These are phyloP conservation scores for Boletus insuetus DNA, from an alignment of 768 basidiomycete genomes.

Conservation along the genomic window DNA sequence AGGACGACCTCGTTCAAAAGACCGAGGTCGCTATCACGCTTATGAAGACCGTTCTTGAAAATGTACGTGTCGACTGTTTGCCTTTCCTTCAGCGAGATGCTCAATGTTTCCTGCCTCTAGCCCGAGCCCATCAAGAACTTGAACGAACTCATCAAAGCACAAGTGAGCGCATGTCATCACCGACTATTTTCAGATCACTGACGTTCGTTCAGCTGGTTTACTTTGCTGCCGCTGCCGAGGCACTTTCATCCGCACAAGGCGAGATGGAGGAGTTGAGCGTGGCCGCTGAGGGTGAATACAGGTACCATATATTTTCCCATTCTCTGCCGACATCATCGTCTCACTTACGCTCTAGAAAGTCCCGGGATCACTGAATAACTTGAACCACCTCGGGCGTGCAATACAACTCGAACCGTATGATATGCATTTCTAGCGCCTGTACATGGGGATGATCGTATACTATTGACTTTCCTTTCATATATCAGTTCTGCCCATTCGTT, in stretches of 20 bases:
- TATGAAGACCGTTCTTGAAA: constrained; percentile 98
- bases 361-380: constrained; percentile 79
- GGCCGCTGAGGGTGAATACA: constrained; percentile 93
- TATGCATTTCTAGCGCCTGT: constrained; percentile 4
- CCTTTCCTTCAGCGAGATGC: not conserved
- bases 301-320: constrained; percentile 42
- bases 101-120: constrained; percentile 38
- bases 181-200: not conserved
- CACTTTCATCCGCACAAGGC: constrained; percentile 77
- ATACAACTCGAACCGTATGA: not conserved
- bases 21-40: constrained; percentile 95
- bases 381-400: not conserved
- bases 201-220: constrained; percentile 54
- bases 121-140: constrained; percentile 96
- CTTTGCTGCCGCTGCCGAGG: constrained; percentile 75
- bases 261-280: constrained; percentile 93
- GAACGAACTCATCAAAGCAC: constrained; percentile 89
- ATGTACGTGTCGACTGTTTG: constrained; percentile 52
- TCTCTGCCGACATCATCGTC: not conserved
- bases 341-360: constrained; percentile 54
- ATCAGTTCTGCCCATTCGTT: constrained; percentile 1
- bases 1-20: constrained; percentile 96
- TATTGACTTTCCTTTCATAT: constrained; percentile 3
- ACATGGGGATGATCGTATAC: constrained; percentile 13
- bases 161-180: constrained; percentile 40